These are phyloP conservation scores for Halophytophthora batemanensis DNA, from an alignment of 352 stramenopile genomes.

Conservation along the genomic window DNA sequence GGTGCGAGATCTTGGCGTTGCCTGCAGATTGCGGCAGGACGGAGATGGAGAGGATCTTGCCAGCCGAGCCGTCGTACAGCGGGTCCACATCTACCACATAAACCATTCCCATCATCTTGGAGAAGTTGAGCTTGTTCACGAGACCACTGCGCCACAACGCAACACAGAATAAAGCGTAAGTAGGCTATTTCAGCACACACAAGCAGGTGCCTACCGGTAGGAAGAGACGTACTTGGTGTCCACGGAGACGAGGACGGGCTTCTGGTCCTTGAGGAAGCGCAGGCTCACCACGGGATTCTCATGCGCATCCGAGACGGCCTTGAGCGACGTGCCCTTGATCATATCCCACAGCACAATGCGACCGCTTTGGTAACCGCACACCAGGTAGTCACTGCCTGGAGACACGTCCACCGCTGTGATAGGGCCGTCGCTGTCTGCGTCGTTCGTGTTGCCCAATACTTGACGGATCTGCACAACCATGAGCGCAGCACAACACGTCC, in stretches of 20 bases:
- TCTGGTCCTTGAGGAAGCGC: slow-evolving; percentile 85
- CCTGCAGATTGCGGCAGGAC: slow-evolving; percentile 74
- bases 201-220: not conserved
- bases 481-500: not conserved
- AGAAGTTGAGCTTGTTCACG: slow-evolving; percentile 94
- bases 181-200: not conserved
- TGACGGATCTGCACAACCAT: slow-evolving; percentile 61
- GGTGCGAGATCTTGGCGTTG: slow-evolving; percentile 82
- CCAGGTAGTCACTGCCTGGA: slow-evolving; percentile 85
- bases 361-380: slow-evolving; percentile 92
- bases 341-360: slow-evolving; percentile 96
- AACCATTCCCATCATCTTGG: slow-evolving; percentile 93
- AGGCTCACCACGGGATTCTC: slow-evolving; percentile 87
- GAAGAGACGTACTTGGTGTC: slow-evolving; percentile 73
- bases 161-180: slow-evolving; percentile 23
- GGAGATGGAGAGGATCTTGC: slow-evolving; percentile 82
- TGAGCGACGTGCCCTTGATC: slow-evolving; percentile 91
- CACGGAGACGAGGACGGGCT: slow-evolving; percentile 78
- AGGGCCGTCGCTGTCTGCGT: slow-evolving; percentile 66
- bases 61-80: slow-evolving; percentile 93
- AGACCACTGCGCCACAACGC: slow-evolving; percentile 66
- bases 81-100: slow-evolving; percentile 94
- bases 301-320: slow-evolving; percentile 87
- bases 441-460: slow-evolving; percentile 84
- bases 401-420: slow-evolving; percentile 90